Conservation (phyloP, 345 rosid species). For the Hypericum perforatum region DNA sequence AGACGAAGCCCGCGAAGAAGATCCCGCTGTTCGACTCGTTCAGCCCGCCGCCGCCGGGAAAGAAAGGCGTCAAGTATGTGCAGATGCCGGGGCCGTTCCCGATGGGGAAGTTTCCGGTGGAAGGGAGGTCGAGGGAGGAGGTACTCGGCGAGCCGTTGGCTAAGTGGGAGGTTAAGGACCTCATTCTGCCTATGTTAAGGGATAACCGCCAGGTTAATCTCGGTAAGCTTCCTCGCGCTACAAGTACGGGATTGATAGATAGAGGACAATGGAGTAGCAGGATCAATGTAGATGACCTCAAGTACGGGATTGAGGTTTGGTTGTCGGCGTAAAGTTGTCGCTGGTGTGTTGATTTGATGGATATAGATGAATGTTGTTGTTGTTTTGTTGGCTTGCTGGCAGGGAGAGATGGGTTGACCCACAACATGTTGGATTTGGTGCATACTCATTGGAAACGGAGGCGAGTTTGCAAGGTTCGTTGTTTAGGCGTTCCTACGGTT, state of each 20-base stretch:
- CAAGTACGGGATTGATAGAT: too few relatives aligned
- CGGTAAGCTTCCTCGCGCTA: too few relatives aligned
- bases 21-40: slow-evolving; percentile 70
- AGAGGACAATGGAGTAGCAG: too few relatives aligned
- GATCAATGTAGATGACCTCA: too few relatives aligned
- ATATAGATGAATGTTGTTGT: not conserved
- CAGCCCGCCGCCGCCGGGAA: slow-evolving; percentile 49
- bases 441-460: slow-evolving; percentile 83
- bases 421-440: slow-evolving; percentile 87
- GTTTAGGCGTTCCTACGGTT: slow-evolving; percentile 83
- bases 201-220: slow-evolving; percentile 89
- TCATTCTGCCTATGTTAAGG: slow-evolving; percentile 53
- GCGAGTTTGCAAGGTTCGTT: slow-evolving; percentile 74
- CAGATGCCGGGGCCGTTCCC: slow-evolving; percentile 67
- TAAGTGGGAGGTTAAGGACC: slow-evolving; percentile 70
- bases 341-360: too few relatives aligned
- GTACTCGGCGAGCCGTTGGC: slow-evolving; percentile 72
- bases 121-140: slow-evolving; percentile 53
- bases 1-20: slow-evolving; percentile 57
- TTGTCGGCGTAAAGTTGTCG: too few relatives aligned
- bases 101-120: slow-evolving; percentile 57
- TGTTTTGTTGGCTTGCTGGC: not conserved
- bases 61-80: slow-evolving; percentile 48
- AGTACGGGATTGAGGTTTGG: too few relatives aligned
- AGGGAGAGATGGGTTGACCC: slow-evolving; percentile 97